Evolutionary conservation across 495 filamentous ascomycete genomes (phyloP).

Genomic region (Achaetomiella virescens): DNA sequence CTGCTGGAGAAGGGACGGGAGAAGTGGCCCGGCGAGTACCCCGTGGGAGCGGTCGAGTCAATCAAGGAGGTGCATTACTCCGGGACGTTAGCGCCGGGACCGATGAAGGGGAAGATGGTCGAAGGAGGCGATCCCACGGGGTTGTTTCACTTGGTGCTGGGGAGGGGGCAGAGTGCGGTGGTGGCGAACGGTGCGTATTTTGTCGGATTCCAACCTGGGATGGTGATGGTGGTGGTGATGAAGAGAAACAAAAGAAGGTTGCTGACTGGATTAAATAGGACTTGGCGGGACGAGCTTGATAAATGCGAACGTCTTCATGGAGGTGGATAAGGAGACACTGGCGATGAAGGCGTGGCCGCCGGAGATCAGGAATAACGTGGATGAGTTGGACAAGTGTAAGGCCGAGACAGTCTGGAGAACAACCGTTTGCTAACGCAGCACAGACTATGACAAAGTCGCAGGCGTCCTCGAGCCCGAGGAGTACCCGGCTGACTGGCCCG

Average conservation of each 20-base stretch:
- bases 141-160: slow-evolving; percentile 57
- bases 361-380: slow-evolving; percentile 47
- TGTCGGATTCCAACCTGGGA: not conserved
- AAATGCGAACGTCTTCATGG: slow-evolving; percentile 62
- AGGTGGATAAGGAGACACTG: slow-evolving; percentile 51
- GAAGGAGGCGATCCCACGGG: slow-evolving; percentile 50
- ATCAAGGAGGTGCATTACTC: slow-evolving; percentile 46
- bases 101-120: slow-evolving; percentile 34
- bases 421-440: not conserved
- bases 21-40: slow-evolving; percentile 61
- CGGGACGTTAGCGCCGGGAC: slow-evolving; percentile 44
- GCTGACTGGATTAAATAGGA: slow-evolving; percentile 29
- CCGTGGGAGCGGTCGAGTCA: slow-evolving; percentile 40
- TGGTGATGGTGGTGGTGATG: not conserved
- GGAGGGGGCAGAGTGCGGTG: slow-evolving; percentile 60
- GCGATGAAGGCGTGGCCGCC: slow-evolving; percentile 53
- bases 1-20: slow-evolving; percentile 59
- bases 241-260: no score
- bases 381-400: slow-evolving; percentile 44
- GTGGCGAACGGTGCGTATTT: slow-evolving; percentile 52
- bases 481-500: slow-evolving; percentile 53
- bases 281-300: slow-evolving; percentile 61
- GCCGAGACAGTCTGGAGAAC: not conserved
- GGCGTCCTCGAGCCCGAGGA: slow-evolving; percentile 52
- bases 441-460: slow-evolving; percentile 52